Evolutionary conservation across 768 basidiomycete genomes (phyloP), one percentile per base, ranked within the genome.

Genomic region (Fistulinella prunicolor): DNA sequence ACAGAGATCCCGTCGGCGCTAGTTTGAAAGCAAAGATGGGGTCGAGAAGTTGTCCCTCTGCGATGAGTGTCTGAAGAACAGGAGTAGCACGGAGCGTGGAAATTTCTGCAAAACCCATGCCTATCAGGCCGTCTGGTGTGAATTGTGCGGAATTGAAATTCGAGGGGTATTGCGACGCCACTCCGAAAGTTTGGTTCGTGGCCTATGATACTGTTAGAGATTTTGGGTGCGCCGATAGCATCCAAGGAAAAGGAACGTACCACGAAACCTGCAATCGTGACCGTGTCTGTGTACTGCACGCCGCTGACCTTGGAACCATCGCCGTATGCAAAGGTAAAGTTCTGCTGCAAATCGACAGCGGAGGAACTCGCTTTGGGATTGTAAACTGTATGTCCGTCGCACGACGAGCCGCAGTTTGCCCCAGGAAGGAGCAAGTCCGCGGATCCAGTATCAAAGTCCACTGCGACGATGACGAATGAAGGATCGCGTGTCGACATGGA

Each of bases 231-330:
- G 5, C 9, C n/a, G n/a, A 3, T 22, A 6, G 3, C 8, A n/a
- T 16, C 12, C 1, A 43, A 9, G 26, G 10, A 9, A 12, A 34
- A 1, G 20, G 3, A 7, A 50, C 62, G 17, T 20, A 66, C 63
- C 4, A 42, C 41, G n/a, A 53, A 46, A 14, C 70, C 71, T n/a
- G 60, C 66, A 29, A 78, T 51, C 28, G 52, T 55, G n/a, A 78
- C 71, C 1, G 58, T 62, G 47, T 78, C 77, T 19, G 61, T 22
- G 22, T 72, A 77, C 22, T 72, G 56, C 28, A 60, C 53, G 2
- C 78, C 77, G 17, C 48, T 43, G 14, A 73, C 72, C 7, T 60
- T 55, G 4, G 73, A 73, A 6, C 72, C 71, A 47, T 79, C 76
- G 3, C 70, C 76, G 42, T 77, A 80, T 22, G 42, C 0, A 21